phyloP scores from a whole-genome alignment of 805 yeast genomes.

The Kregervanrija pseudodelftensis region DNA sequence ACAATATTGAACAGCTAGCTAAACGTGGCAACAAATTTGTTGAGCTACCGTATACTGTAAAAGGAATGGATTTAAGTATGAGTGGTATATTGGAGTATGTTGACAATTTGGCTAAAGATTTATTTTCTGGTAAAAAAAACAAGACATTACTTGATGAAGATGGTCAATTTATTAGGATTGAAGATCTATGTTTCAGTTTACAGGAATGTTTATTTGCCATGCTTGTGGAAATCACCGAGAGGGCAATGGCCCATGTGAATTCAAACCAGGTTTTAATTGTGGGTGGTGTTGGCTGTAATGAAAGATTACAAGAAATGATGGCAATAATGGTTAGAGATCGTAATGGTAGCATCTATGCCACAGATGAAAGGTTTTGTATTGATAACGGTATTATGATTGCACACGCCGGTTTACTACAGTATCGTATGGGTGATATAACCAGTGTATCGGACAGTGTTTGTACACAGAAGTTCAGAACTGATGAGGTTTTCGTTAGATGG shows the following conservation, averaged over 20 bases:
- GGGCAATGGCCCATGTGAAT: constrained; percentile 97
- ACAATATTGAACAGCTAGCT: constrained; percentile 92
- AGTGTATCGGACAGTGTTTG: constrained; percentile 69
- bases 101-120: constrained; percentile 71
- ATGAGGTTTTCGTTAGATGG: constrained; percentile 88
- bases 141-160: constrained; percentile 33
- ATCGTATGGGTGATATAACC: constrained; percentile 68
- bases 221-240: constrained; percentile 95
- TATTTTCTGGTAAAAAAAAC: constrained; percentile 43
- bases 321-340: constrained; percentile 86
- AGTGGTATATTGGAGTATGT: constrained; percentile 87
- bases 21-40: constrained; percentile 58
- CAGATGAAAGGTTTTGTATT: constrained; percentile 94
- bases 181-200: constrained; percentile 85
- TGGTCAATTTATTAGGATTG: constrained; percentile 58
- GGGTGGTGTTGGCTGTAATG: constrained; percentile 98
- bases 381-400: constrained; percentile 99
- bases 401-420: constrained; percentile 88
- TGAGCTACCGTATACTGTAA: constrained; percentile 89
- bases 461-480: constrained; percentile 90
- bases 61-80: constrained; percentile 98
- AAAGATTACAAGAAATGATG: constrained; percentile 93
- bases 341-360: constrained; percentile 83
- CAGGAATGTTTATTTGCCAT: constrained; percentile 92
- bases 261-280: constrained; percentile 86